Conservation (phyloP, 495 filamentous ascomycete genomes). For the Cairneyella variabilis region DNA sequence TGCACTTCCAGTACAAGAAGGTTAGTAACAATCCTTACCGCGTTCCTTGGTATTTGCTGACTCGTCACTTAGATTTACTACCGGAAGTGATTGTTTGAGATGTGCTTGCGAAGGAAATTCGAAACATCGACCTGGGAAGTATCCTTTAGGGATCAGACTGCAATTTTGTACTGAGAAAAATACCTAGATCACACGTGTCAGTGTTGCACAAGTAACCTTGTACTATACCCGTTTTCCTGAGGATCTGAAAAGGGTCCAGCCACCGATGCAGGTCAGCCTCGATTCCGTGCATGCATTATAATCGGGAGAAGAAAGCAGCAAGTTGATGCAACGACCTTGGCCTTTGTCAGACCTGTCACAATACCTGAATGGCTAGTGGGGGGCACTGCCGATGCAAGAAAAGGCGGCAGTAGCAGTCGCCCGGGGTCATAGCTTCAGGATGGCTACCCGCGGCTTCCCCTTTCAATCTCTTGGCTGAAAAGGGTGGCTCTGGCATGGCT, state of each 20-base stretch:
- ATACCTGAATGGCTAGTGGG: neutral
- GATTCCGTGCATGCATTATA: conserved; percentile 1
- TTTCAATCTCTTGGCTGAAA: neutral
- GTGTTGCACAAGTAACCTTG: conserved; percentile 15
- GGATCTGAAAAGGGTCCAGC: neutral
- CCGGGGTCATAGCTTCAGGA: conserved; percentile 1
- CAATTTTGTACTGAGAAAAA: conserved; percentile 15
- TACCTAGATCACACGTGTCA: conserved; percentile 17
- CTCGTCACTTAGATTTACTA: conserved; percentile 56
- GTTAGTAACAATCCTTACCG: conserved; percentile 9
- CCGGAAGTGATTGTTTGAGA: conserved; percentile 46
- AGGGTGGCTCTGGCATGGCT: too few species aligned
- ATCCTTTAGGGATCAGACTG: conserved; percentile 7
- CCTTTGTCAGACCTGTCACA: neutral
- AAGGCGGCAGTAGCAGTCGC: neutral
- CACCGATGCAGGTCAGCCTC: neutral
- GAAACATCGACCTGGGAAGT: conserved; percentile 15
- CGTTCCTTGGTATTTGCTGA: conserved; percentile 31
- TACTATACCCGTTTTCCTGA: neutral
- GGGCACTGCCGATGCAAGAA: conserved; percentile 5
- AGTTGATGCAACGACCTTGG: neutral
- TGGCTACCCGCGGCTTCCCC: conserved; percentile 18
- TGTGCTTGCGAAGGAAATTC: conserved; percentile 4
- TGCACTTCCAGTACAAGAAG: conserved; percentile 97
- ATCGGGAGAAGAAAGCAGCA: neutral